Evolutionary conservation across 1,139 yeast genomes (phyloP).

Genomic region (Kodamaea sp.): DNA sequence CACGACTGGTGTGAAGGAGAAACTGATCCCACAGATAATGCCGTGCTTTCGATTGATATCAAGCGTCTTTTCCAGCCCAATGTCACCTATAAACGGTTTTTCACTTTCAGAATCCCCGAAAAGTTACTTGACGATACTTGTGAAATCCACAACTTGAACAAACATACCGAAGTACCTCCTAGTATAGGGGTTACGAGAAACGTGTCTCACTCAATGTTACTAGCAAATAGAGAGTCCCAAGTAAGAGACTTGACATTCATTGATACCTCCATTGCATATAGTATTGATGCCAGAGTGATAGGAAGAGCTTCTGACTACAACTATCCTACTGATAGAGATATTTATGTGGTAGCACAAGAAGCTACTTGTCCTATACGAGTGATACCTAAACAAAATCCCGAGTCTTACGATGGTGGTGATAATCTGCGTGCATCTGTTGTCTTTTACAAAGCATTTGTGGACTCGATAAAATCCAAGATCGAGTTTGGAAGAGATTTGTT

Average conservation of each 20-base stretch:
- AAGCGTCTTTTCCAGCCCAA: slow-evolving; percentile 33
- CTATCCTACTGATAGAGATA: slow-evolving; percentile 22
- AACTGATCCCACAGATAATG: slow-evolving; percentile 45
- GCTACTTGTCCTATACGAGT: slow-evolving; percentile 37
- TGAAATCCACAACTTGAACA: slow-evolving; percentile 32
- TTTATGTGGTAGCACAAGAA: slow-evolving; percentile 42
- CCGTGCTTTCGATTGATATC: slow-evolving; percentile 34
- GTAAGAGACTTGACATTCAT: slow-evolving; percentile 37
- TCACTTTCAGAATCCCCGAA: slow-evolving; percentile 45
- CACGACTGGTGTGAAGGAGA: slow-evolving; percentile 54
- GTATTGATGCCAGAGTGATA: slow-evolving; percentile 42
- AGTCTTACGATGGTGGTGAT: slow-evolving; percentile 20
- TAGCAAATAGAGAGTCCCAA: slow-evolving; percentile 25
- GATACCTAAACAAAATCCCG: slow-evolving; percentile 32
- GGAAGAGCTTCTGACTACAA: slow-evolving; percentile 43
- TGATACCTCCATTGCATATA: slow-evolving; percentile 37
- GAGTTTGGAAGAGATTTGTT: slow-evolving; percentile 28
- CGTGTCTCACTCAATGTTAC: slow-evolving; percentile 18
- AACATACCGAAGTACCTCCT: slow-evolving; percentile 43
- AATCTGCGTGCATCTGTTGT: slow-evolving; percentile 25
- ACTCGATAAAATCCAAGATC: slow-evolving; percentile 32
- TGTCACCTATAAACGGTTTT: slow-evolving; percentile 37
- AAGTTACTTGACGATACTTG: slow-evolving; percentile 42
- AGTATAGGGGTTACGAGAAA: slow-evolving; percentile 33
- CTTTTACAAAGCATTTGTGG: slow-evolving; percentile 41